Percentiles rank a stretch among this genome's conserved stretches.
These are phyloP conservation scores for Craterostigma plantagineum DNA, from an alignment of 257 asterid species.

Conservation along the genomic window DNA sequence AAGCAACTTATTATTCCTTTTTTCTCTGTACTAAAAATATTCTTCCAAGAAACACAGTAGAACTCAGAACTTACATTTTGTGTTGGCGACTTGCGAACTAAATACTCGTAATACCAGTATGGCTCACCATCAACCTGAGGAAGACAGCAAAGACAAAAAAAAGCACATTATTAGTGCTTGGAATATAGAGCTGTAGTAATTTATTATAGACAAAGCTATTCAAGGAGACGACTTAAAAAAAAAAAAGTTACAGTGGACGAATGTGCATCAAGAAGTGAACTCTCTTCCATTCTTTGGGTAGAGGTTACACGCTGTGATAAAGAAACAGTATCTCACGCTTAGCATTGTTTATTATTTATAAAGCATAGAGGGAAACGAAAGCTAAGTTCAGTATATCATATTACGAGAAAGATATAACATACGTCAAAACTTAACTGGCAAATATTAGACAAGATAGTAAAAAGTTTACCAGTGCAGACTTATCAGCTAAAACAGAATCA, in stretches of 20 bases:
- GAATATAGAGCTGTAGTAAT: too few species aligned
- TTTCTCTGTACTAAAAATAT: too few species aligned
- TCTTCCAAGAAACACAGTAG: slow-evolving; percentile 3
- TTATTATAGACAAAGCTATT: too few species aligned
- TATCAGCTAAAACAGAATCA: slow-evolving; percentile 79
- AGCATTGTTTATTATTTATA: too few species aligned
- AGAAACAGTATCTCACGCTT: too few species aligned
- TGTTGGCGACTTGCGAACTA: slow-evolving; percentile 87
- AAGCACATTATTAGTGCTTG: too few species aligned
- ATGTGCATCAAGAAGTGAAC: slow-evolving; percentile 88
- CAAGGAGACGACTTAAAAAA: too few species aligned
- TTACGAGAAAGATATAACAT: slow-evolving; percentile 1
- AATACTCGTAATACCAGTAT: slow-evolving; percentile 87
- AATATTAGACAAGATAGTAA: background rate
- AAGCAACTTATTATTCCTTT: too few species aligned
- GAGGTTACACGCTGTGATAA: slow-evolving; percentile 86
- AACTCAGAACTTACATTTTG: slow-evolving; percentile 28
- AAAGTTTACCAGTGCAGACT: slow-evolving; percentile 76
- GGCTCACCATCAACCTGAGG: slow-evolving; percentile 70
- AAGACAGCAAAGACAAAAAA: slow-evolving; percentile 3
- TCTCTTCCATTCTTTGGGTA: slow-evolving; percentile 73
- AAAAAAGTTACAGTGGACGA: slow-evolving; percentile 40
- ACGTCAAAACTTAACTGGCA: too few species aligned
- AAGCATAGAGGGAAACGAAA: too few species aligned
- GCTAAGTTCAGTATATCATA: too few species aligned